Conservation (phyloP, 2,329 filamentous ascomycete species). For the Teratosphaeria viscida region DNA sequence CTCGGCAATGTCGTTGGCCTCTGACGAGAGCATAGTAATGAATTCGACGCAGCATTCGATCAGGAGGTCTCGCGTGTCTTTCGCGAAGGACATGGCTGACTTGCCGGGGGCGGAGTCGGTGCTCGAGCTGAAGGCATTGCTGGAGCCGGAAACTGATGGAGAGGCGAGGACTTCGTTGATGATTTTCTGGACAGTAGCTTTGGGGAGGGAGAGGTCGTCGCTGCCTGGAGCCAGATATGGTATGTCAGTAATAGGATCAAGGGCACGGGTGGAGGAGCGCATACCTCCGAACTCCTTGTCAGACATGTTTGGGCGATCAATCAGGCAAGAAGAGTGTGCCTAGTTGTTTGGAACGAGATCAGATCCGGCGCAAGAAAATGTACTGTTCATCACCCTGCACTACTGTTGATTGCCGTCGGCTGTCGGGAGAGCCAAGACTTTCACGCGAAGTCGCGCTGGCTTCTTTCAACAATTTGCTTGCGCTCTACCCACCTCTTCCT, state of each 20-base stretch:
- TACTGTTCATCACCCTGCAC: background rate
- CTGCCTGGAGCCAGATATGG: conserved; percentile 30
- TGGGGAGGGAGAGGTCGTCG: conserved; percentile 51
- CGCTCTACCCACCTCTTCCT: background rate
- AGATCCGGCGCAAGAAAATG: background rate
- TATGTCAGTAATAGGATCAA: background rate
- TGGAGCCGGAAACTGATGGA: conserved; percentile 1
- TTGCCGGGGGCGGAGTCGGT: conserved; percentile 5
- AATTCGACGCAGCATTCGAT: conserved; percentile 99
- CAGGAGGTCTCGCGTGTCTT: conserved; percentile 85
- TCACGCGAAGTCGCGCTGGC: conserved; percentile 23
- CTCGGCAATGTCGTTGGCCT: conserved; percentile 97
- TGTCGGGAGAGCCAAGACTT: conserved; percentile 31
- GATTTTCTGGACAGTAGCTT: conserved; percentile 68
- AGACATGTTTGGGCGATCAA: conserved; percentile 33
- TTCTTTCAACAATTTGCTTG: background rate
- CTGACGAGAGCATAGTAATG: conserved; percentile 94
- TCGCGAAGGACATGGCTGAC: conserved; percentile 70
- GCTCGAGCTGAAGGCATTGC: conserved; percentile 1
- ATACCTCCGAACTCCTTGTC: conserved; percentile 42
- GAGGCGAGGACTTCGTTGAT: conserved; percentile 73
- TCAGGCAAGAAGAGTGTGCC: background rate
- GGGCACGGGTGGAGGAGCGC: conserved; percentile 12
- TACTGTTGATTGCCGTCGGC: background rate
- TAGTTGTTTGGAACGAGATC: background rate